phyloP scores from a whole-genome alignment of 352 stramenopile genomes.

The Phytopythium helicoides region DNA sequence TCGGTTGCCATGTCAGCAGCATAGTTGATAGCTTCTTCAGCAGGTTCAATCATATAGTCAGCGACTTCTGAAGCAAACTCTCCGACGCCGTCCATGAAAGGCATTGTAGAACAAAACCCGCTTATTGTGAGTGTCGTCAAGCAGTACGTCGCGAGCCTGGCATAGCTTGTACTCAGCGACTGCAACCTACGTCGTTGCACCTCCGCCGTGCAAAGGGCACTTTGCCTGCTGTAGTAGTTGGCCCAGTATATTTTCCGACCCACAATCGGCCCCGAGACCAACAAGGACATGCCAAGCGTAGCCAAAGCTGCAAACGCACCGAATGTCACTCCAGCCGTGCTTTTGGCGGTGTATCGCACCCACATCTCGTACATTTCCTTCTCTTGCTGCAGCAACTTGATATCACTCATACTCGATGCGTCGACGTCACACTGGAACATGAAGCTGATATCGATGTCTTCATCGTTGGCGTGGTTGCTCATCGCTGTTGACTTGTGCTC shows the following conservation, averaged over 20 bases:
- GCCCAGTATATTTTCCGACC: not conserved
- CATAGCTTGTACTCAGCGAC: not conserved
- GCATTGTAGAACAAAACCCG: not conserved
- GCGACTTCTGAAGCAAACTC: not conserved
- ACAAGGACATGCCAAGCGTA: not conserved
- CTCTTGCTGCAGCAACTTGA: slow-evolving; percentile 3
- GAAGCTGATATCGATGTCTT: too few relatives aligned
- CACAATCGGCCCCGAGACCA: not conserved
- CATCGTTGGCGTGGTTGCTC: too few relatives aligned
- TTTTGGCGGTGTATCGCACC: slow-evolving; percentile 6
- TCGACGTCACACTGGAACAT: not conserved
- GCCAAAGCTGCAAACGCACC: not conserved
- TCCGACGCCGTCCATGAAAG: not conserved
- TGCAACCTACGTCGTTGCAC: not conserved
- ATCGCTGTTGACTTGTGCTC: too few relatives aligned
- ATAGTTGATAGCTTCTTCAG: not conserved
- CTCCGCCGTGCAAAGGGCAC: not conserved
- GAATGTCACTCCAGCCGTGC: not conserved
- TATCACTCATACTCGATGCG: not conserved
- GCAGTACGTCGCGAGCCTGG: not conserved
- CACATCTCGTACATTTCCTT: not conserved
- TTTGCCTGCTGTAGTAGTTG: not conserved
- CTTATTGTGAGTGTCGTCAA: not conserved
- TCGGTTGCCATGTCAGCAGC: too few relatives aligned
- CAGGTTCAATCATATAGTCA: not conserved